Evolutionary conservation across 345 rosid genomes (phyloP), one percentile per base, ranked within the genome.

Genomic region (Kandelia obovata): DNA sequence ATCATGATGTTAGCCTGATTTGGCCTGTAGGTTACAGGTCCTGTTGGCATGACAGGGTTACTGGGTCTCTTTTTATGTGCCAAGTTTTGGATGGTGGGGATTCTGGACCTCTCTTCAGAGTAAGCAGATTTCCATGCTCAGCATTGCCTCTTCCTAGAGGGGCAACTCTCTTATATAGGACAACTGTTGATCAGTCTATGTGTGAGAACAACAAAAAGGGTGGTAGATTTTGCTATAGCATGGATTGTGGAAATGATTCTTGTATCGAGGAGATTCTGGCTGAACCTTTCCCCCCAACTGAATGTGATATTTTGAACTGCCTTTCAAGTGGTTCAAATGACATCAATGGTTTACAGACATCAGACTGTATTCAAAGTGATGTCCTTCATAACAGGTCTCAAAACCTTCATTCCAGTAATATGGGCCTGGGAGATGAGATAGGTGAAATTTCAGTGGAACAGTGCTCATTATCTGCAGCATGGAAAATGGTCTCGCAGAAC

Each of bases 11-110:
- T 61, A 77, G 77, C 73, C 58, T 74, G 77, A 87, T 90, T 67
- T 90, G 80, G 79, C 99, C 99, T 47, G 71, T 92, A 78, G 96
- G 99, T 34, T 95, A 83, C 77, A 87, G 84, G 73, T 90, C 96
- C 56, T 95, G 93, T 81, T 95, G 99, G 99, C 99, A 95, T 80
- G 99, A 95, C 78, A 92, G 85, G 75, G 78, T 88, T 78, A 95
- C 97, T n/a, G 91, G 96, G 67, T 95, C 99, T 9, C 80, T 95
- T 69, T 90, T 95, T 68, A 68, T 83, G 30, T 85, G 93, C 79
- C 93, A 95, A 77, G 89, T 95, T 71, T 83, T 73, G 64, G 96
- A 92, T 78, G 97, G 96, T 46, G 89, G 93, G 76, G 85, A 86
- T 70, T 78, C 83, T 75, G 97, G 97, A 73, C 97, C 99, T 77